Evolutionary conservation across 345 rosid genomes (phyloP), one percentile per base, ranked within the genome.

Genomic region (Clausena lansium): DNA sequence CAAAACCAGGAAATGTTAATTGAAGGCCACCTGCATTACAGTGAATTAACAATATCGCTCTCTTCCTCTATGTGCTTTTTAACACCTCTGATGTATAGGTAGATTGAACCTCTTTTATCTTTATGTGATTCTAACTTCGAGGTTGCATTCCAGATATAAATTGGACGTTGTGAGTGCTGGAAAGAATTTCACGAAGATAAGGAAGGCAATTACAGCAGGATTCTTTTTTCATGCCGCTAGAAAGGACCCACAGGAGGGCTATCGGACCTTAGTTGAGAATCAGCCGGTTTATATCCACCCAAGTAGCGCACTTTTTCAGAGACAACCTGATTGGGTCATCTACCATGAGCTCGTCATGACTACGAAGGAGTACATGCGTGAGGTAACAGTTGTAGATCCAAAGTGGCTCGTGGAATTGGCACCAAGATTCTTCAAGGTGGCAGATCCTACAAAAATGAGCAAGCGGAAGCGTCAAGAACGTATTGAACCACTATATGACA

Each of bases 251-350:
- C 97, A 91, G 58, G 97, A 89, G 73, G 98, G 96, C 45, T 95
- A 92, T 81, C 85, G 97, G 79, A 92, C 94, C 7, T 78, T 93
- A 6, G 97, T 92, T 28, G 94, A 90, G 87, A 93, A 95, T 80
- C 99, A 92, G 81, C 91, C 91, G 1, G 96, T 93, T 0, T 92
- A 93, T 76, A 90, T 95, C 61, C 99, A 95, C 61, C 97, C 98
- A 33, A 92, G 98, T 73, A 93, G 99, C 59, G 92, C 97, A 1
- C 90, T 95, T 85, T 95, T 89, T 79, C 97, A 92, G 83, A 89
- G 97, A 79, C 98, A 93, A 77, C 99, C 98, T 27, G 99, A 93
- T 32, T 93, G 99, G 99, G 96, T 92, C 67, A 93, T 93, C 59
- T 95, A 93, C 78, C 94, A 93, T 68, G 98, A 95, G 84, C 88